A percentile compares a stretch with the other conserved stretches of the same genome.
These are phyloP conservation scores for Plasmopara halstedii DNA, from an alignment of 352 stramenopile genomes.

Conservation along the genomic window DNA sequence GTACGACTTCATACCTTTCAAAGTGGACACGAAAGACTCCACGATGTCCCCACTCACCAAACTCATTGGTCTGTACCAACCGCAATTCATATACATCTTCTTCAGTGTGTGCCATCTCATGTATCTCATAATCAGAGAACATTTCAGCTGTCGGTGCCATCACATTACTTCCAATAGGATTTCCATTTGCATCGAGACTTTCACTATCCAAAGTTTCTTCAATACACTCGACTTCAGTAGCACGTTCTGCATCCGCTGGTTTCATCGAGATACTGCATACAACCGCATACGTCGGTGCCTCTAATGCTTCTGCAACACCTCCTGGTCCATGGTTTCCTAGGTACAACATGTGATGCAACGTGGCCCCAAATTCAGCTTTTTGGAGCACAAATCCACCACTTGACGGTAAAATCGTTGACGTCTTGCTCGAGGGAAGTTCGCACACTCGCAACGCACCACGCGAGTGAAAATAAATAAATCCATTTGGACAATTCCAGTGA, in stretches of 20 bases:
- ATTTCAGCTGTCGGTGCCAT: constrained; percentile 76
- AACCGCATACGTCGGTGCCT: constrained; percentile 72
- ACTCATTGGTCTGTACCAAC: constrained; percentile 73
- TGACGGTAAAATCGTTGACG: constrained; percentile 54
- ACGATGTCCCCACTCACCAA: constrained; percentile 58
- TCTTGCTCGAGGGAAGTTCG: constrained; percentile 70
- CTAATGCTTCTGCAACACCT: constrained; percentile 67
- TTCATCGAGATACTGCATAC: constrained; percentile 59
- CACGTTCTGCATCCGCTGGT: constrained; percentile 45
- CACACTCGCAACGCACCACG: constrained; percentile 69
- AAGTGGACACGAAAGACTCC: constrained; percentile 81
- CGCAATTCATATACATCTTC: constrained; percentile 82
- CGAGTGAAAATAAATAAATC: constrained; percentile 86
- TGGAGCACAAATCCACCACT: constrained; percentile 73
- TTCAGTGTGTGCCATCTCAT: constrained; percentile 59
- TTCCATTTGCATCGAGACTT: constrained; percentile 35
- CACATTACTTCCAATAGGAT: constrained; percentile 47
- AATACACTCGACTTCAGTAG: constrained; percentile 51
- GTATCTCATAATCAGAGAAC: constrained; percentile 58
- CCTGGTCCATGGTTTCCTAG: constrained; percentile 65
- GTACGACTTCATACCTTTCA: constrained; percentile 76
- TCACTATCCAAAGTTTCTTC: constrained; percentile 43
- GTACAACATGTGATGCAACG: constrained; percentile 77
- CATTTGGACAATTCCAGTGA: constrained; percentile 83
- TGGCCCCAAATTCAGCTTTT: constrained; percentile 67